Base-by-base conservation (phyloP, 768 basidiomycete genomes). In the Suillus subluteus region DNA sequence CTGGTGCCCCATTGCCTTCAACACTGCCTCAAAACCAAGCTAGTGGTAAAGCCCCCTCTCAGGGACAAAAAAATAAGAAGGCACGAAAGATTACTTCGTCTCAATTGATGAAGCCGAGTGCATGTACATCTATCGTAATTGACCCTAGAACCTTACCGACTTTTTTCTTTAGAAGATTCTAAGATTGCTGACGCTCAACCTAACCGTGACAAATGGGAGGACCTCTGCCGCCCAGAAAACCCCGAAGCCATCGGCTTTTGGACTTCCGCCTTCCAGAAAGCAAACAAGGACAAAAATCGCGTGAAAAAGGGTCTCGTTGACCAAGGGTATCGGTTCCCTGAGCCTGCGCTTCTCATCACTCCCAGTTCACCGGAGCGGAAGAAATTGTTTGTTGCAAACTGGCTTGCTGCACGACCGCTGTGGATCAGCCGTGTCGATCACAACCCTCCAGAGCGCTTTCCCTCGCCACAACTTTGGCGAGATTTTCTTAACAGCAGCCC, bases 401-500 rank as follows among this genome's bases (percentile, higher is more conserved):
- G n/a, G n/a, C n/a, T n/a, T n/a, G n/a, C n/a, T n/a, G n/a, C n/a
- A n/a, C n/a, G n/a, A n/a, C n/a, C n/a, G n/a, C n/a, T n/a, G n/a
- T n/a, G n/a, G n/a, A n/a, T n/a, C n/a, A n/a, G n/a, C n/a, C n/a
- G n/a, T n/a, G n/a, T n/a, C 43, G 37, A 71, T 37, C 64, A 65
- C 12, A 15, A 62, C n/a, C 63, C 43, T 4, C 66, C 50, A 2
- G 16, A 62, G 5, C 21, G 30, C 40, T 69, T 67, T 38, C 70
- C 61, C 3, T 26, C n/a, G 0, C 50, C 64, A 15, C 66, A 70
- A 13, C 30, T 48, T 50, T 66, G 70, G 68, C 35, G 62, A 15
- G 61, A 68, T 2, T 66, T 66, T 46, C 67, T 68, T 18, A 58
- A 59, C 55, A 58, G 61, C 7, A 50, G 62, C 18, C 50, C 65